A percentile compares a stretch with the other conserved stretches of the same genome.
Conservation (phyloP, 2,329 filamentous ascomycete genomes). For the Exserohilum rostratum region DNA sequence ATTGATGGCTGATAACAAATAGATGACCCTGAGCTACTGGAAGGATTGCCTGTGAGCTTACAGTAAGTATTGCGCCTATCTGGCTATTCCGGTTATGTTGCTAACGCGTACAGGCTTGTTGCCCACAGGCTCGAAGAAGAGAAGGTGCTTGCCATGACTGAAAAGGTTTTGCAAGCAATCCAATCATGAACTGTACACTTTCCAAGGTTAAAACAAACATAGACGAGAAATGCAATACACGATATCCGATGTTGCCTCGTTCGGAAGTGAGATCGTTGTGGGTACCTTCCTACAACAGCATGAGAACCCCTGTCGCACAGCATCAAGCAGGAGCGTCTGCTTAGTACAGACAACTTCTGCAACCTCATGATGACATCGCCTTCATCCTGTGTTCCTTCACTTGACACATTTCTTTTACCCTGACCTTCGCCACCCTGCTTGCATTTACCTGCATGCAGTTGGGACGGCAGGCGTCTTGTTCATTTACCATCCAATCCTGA, state of each 20-base stretch:
- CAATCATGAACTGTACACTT: neutral
- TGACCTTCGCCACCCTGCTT: neutral
- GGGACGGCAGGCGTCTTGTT: conserved; percentile 21
- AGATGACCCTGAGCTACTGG: conserved; percentile 48
- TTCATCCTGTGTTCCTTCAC: conserved; percentile 14
- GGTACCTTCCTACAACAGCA: neutral
- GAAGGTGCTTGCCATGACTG: conserved; percentile 51
- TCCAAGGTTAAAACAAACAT: neutral
- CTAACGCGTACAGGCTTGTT: conserved; percentile 35
- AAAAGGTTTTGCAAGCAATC: conserved; percentile 41
- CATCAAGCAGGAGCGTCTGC: conserved; percentile 5
- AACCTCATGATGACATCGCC: conserved; percentile 1
- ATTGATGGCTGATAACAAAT: neutral
- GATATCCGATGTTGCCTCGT: neutral
- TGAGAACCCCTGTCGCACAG: neutral
- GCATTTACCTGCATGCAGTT: neutral
- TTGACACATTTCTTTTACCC: conserved; percentile 1
- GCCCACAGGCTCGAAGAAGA: conserved; percentile 52
- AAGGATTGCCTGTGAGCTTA: conserved; percentile 53
- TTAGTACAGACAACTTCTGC: neutral
- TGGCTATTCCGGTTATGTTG: neutral
- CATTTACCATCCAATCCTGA: conserved; percentile 2
- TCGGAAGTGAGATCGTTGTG: neutral
- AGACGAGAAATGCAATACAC: neutral
- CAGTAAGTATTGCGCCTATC: conserved; percentile 32